Evolutionary conservation across 768 basidiomycete genomes (phyloP), one percentile per base, ranked within the genome.

Genomic region (Clathrus columnatus): DNA sequence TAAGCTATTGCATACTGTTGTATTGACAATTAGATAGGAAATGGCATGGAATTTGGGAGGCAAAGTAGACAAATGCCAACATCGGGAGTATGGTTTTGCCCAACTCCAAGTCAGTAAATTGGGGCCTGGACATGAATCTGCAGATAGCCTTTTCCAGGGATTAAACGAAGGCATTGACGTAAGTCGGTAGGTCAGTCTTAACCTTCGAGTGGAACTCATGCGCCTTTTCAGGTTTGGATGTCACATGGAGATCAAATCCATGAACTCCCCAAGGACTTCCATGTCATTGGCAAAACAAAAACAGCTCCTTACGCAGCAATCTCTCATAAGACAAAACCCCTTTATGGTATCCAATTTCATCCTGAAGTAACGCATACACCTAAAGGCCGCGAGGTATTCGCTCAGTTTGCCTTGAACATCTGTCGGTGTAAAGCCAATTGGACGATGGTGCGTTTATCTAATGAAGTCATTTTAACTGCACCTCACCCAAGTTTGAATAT

Each of bases 281-380:
- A 89, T 64, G 80, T 87, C 61, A 90, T 98, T 61, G 95, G 92
- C 6, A 77, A 79, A 47, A 99, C 96, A 0, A 70, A 78, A 17
- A 85, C 85, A 1, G 93, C 95, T 0, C 95, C 95, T 0, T 98
- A 76, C 66, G 94, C 94, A 10, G 94, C 94, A 1, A 82, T 98
- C 59, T 91, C 91, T 6, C 96, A 99, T 71, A 73, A 93, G 63
- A 73, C 81, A 5, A 93, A 90, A 63, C 84, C 88, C 0, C 76
- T 96, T 65, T 99, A 91, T 62, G 96, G 95, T 27, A 96, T 99
- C 42, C 96, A 99, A 64, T 99, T 98, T 75, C 96, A 99, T 66
- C 92, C 95, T 0, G 96, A 99, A 71, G 96, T 99, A 23, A 97
- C 96, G 0, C 95, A 99, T 67, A 90, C 89, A 23, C 84, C 82